These are phyloP conservation scores for Amanita subjunquillea DNA, from an alignment of 768 basidiomycete species.

Conservation along the genomic window DNA sequence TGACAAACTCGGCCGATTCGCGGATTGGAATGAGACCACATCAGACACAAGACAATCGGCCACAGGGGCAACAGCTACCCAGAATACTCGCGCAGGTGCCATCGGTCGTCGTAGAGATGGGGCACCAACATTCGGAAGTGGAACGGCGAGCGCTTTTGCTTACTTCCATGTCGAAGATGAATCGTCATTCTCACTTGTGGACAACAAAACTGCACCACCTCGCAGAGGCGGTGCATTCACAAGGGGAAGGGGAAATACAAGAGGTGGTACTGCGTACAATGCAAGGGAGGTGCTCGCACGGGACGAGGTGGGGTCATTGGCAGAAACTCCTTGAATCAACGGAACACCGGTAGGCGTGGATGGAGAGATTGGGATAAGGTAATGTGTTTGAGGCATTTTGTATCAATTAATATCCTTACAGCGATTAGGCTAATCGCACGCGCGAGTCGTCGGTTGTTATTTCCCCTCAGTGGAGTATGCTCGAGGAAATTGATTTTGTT, in stretches of 20 bases:
- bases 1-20: constrained; percentile 95
- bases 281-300: constrained; percentile 36
- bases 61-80: constrained; percentile 34
- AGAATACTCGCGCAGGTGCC: constrained; percentile 36
- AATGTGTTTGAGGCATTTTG: constrained; percentile 8
- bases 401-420: no score
- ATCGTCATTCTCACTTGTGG: constrained; percentile 91
- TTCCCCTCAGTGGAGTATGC: constrained; percentile 84
- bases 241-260: constrained; percentile 44
- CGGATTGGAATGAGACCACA: constrained; percentile 89
- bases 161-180: constrained; percentile 99
- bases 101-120: constrained; percentile 64
- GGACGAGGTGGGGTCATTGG: constrained; percentile 33
- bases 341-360: constrained; percentile 47
- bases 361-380: constrained; percentile 98
- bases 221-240: constrained; percentile 60
- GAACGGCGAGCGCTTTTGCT: constrained; percentile 83
- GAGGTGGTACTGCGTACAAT: constrained; percentile 34
- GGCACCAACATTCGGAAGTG: constrained; percentile 82
- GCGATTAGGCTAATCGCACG: constrained; percentile 57
- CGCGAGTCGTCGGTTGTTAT: constrained; percentile 93
- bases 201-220: constrained; percentile 66
- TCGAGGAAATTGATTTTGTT: constrained; percentile 96
- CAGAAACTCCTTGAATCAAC: constrained; percentile 30
- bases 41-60: constrained; percentile 50